Conservation (phyloP, 495 filamentous ascomycete species). For the Xylaria intraflava region DNA sequence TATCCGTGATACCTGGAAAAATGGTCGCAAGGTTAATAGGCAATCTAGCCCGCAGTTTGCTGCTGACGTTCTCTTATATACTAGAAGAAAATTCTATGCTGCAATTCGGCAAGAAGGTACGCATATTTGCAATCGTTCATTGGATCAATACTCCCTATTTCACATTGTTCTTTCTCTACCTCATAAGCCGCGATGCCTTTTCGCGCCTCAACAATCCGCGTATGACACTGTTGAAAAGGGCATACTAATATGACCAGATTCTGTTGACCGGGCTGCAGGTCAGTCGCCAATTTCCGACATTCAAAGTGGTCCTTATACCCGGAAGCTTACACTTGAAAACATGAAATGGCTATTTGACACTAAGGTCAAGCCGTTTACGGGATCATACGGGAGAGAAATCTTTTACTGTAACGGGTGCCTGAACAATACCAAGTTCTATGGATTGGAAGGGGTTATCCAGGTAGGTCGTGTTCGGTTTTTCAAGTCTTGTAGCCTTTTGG, state of each 20-base stretch:
- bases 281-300: slow-evolving; percentile 35
- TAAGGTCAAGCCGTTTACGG: slow-evolving; percentile 62
- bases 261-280: slow-evolving; percentile 37
- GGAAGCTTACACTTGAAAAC: slow-evolving; percentile 65
- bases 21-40: slow-evolving; percentile 48
- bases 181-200: neutral
- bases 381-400: slow-evolving; percentile 55
- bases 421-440: slow-evolving; percentile 54
- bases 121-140: neutral
- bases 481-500: neutral
- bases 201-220: neutral
- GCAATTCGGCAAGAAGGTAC: slow-evolving; percentile 35
- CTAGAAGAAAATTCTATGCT: slow-evolving; percentile 56
- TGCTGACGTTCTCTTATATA: slow-evolving; percentile 55
- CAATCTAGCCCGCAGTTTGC: slow-evolving; percentile 60
- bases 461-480: neutral
- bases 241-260: slow-evolving; percentile 19
- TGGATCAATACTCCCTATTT: too few species aligned
- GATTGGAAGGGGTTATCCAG: slow-evolving; percentile 62
- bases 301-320: slow-evolving; percentile 47
- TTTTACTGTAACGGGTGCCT: slow-evolving; percentile 70
- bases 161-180: neutral
- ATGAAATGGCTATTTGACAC: slow-evolving; percentile 80
- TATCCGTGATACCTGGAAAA: slow-evolving; percentile 52
- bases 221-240: neutral